Conservation (phyloP, 2,329 filamentous ascomycete genomes). For the Chaetomium sp. region DNA sequence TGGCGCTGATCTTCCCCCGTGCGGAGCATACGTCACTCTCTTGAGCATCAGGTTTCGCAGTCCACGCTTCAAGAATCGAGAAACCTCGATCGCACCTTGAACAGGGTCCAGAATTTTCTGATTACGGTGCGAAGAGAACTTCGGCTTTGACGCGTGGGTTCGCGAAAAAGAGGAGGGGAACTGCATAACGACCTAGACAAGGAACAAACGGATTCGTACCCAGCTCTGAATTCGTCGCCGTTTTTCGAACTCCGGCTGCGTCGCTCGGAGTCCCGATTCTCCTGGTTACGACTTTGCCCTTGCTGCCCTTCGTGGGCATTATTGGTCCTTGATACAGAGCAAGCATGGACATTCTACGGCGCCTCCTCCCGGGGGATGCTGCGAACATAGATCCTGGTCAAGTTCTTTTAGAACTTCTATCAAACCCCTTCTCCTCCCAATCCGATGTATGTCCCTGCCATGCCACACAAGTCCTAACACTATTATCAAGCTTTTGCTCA, state of each 20-base stretch:
- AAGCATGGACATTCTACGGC: slow-evolving; percentile 22
- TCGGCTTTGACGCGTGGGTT: neutral
- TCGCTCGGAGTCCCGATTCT: neutral
- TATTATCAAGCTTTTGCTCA: slow-evolving; percentile 27
- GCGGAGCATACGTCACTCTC: slow-evolving; percentile 20
- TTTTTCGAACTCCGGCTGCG: neutral
- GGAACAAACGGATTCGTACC: neutral
- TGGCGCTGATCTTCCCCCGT: slow-evolving; percentile 19
- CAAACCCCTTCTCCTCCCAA: slow-evolving; percentile 52
- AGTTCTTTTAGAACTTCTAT: slow-evolving; percentile 44
- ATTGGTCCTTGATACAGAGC: neutral
- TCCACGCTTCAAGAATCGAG: neutral
- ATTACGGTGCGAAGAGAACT: neutral
- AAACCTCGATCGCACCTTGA: neutral
- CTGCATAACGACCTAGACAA: neutral
- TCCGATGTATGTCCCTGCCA: slow-evolving; percentile 41
- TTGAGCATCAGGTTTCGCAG: neutral
- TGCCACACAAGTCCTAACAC: neutral
- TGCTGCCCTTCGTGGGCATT: slow-evolving; percentile 28
- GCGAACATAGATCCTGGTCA: slow-evolving; percentile 25
- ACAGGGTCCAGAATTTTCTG: neutral
- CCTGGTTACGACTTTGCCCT: slow-evolving; percentile 10
- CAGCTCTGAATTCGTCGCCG: neutral
- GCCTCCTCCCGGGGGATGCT: slow-evolving; percentile 25
- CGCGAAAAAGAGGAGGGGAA: neutral